Evolutionary conservation across 345 rosid species (phyloP), one percentile per base, ranked within the genome.

Genomic region (Viola odorata): DNA sequence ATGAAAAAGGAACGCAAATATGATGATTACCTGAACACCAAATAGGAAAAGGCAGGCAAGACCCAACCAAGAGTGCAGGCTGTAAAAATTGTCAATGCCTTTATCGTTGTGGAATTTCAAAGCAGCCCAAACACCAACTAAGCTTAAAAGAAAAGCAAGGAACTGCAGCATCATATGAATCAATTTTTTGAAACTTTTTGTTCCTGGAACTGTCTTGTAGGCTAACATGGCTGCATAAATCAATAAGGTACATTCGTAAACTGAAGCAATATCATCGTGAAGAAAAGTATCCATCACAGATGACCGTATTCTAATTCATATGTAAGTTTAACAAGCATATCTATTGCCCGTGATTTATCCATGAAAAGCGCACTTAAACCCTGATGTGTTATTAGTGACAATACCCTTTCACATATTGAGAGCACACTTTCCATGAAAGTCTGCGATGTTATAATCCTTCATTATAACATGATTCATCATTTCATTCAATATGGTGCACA

Each of bases 61-160:
- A 17, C 99, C 99, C 65, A 86, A 74, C 99, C 97, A 91, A 0
- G 97, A 95, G 75, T 88, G 97, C 58, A 95, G 86, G 77, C 97
- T 95, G 85, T 95, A 95, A 72, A 91, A 91, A 60, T 94, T 91
- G 40, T 91, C 95, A 0, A 94, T 90, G 68, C 96, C 95, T 75
- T 84, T 91, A 47, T 91, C 97, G 49, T 79, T 82, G 78, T 94
- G 99, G 77, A 94, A 94, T 75, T 88, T 94, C 73, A 78, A 61
- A 50, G 95, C 97, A 5, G 97, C 95, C 96, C 95, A 91, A 51
- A 79, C 74, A 61, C 99, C 97, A 12, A 88, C 61, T 16, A 80
- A 7, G 70, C 97, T 84, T 75, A 88, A 69, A 52, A 79, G 72
- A 55, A 91, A 73, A 11, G 92, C 95, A 13, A 85, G 17, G 62